These are phyloP conservation scores for Sporisorium exsertum DNA, from an alignment of 1,284 basidiomycete species.

Conservation along the genomic window DNA sequence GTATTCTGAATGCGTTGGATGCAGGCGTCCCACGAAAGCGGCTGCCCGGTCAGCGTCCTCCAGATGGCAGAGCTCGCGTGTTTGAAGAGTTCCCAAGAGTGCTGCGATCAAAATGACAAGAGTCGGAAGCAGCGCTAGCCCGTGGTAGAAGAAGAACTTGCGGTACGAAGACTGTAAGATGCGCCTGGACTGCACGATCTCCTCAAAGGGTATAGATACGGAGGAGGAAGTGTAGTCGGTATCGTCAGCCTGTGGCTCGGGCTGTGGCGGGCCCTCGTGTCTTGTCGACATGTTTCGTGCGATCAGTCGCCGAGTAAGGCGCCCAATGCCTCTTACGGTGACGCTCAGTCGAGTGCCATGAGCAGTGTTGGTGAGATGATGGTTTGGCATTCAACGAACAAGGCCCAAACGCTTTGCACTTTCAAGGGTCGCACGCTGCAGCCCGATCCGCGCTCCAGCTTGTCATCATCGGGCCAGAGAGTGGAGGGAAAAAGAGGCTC, in stretches of 20 bases:
- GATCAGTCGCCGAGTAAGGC: background rate
- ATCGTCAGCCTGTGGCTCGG: conserved; percentile 5
- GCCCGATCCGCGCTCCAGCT: background rate
- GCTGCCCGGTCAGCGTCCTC: conserved; percentile 2
- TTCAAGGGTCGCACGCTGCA: conserved; percentile 8
- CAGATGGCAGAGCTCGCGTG: conserved; percentile 39
- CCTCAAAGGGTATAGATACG: conserved; percentile 23
- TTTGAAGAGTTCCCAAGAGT: conserved; percentile 21
- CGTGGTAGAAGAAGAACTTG: conserved; percentile 29
- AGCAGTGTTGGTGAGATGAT: conserved; percentile 1
- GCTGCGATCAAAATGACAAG: conserved; percentile 17
- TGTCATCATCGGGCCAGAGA: background rate
- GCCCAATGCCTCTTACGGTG: background rate
- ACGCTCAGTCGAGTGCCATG: background rate
- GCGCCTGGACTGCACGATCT: conserved; percentile 15
- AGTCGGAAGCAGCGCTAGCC: conserved; percentile 30
- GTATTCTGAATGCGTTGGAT: conserved; percentile 23
- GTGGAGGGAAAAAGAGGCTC: background rate
- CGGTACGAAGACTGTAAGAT: conserved; percentile 32
- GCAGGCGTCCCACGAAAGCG: background rate
- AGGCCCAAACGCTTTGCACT: background rate
- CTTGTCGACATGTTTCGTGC: conserved; percentile 9
- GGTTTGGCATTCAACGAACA: background rate
- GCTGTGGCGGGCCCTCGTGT: background rate
- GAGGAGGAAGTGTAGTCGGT: conserved; percentile 25